These are phyloP conservation scores for Saccharomycopsis malanga DNA, from an alignment of 805 yeast genomes.

Conservation along the genomic window DNA sequence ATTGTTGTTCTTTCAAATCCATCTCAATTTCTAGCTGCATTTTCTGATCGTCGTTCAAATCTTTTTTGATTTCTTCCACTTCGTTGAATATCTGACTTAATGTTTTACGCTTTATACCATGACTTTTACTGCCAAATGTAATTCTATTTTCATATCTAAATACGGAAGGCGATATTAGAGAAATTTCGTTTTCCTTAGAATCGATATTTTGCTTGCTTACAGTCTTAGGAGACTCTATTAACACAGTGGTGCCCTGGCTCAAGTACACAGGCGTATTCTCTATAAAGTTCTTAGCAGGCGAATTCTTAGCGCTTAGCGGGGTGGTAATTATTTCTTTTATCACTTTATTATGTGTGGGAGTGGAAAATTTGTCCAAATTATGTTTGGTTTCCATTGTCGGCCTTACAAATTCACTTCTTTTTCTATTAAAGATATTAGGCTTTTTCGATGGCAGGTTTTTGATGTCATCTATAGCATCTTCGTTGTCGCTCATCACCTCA, in stretches of 20 bases:
- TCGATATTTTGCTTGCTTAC: not conserved
- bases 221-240: not conserved
- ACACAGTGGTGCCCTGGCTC: conserved; percentile 8
- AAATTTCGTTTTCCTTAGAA: not conserved
- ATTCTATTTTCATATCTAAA: not conserved
- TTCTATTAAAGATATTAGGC: not conserved
- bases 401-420: not conserved
- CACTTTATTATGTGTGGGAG: conserved; percentile 13
- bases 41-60: conserved; percentile 4
- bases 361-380: not conserved
- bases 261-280: conserved; percentile 15
- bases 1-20: conserved; percentile 10
- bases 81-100: conserved; percentile 14
- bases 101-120: conserved; percentile 5
- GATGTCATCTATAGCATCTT: not conserved
- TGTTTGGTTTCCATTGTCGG: not conserved
- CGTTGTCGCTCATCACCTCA: conserved; percentile 11
- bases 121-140: not conserved
- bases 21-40: conserved; percentile 10
- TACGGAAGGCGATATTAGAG: conserved; percentile 6
- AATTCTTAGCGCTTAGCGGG: not conserved
- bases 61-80: conserved; percentile 10
- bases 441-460: not conserved
- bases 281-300: not conserved
- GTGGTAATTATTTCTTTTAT: not conserved